Conservation (phyloP, 495 filamentous ascomycete species). For the Neurospora tetraspora region DNA sequence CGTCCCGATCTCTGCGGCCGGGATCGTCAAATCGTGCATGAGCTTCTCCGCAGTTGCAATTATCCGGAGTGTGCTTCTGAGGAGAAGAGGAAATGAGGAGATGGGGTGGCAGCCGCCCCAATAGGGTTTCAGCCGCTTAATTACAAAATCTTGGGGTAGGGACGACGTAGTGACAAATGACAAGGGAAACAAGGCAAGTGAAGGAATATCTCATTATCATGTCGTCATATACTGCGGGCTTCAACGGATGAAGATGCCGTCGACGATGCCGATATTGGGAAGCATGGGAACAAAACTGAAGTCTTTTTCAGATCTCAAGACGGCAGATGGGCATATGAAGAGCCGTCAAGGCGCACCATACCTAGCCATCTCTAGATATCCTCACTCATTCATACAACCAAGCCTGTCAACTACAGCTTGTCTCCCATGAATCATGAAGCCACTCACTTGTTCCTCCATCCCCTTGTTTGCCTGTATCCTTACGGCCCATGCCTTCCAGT, state of each 20-base stretch:
- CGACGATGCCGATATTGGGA: background rate
- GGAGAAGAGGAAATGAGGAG: background rate
- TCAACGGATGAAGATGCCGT: background rate
- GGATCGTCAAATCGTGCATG: background rate
- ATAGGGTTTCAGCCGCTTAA: background rate
- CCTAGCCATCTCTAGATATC: background rate
- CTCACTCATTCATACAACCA: background rate
- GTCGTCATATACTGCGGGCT: background rate
- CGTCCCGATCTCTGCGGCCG: background rate
- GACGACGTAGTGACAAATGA: background rate
- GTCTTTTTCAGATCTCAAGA: background rate
- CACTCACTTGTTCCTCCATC: background rate
- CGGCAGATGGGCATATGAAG: background rate
- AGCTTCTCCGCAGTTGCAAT: background rate
- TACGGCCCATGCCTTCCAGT: conserved; percentile 4
- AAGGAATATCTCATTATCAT: background rate
- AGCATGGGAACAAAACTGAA: no score
- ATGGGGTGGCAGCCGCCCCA: background rate
- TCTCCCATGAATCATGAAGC: background rate
- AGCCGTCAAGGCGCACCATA: background rate
- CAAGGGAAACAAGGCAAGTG: background rate
- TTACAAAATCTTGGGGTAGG: background rate
- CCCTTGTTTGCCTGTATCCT: background rate
- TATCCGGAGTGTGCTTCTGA: background rate
- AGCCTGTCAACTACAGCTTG: background rate